phyloP scores from a whole-genome alignment of 2,329 filamentous ascomycete species.

The Ophiostoma populinum region DNA sequence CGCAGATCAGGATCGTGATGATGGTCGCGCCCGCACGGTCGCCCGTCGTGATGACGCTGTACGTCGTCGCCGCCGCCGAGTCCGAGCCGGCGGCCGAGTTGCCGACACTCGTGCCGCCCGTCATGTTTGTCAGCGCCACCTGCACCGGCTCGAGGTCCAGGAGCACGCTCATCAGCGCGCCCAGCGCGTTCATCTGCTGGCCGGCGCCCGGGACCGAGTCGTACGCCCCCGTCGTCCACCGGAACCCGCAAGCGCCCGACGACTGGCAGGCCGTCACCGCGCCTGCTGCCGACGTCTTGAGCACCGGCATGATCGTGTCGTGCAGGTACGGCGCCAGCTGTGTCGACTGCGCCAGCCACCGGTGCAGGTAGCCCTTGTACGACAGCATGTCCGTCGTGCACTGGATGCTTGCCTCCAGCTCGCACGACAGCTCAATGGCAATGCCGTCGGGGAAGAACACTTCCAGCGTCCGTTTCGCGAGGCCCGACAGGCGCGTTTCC shows the following conservation, averaged over 20 bases:
- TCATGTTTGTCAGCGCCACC: constrained; percentile 20
- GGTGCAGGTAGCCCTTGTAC: constrained; percentile 54
- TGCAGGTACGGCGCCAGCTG: constrained; percentile 44
- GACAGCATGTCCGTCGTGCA: constrained; percentile 58
- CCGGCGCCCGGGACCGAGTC: constrained; percentile 29
- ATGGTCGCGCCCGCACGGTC: constrained; percentile 25
- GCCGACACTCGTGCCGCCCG: constrained; percentile 25
- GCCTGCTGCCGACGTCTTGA: constrained; percentile 38
- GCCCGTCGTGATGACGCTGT: constrained; percentile 13
- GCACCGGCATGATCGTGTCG: constrained; percentile 35
- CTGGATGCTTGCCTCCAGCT: no score
- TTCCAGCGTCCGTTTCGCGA: constrained; percentile 31
- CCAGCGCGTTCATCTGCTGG: constrained; percentile 34
- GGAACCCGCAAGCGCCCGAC: constrained; percentile 47
- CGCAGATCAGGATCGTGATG: constrained; percentile 19
- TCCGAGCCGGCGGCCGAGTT: constrained; percentile 17
- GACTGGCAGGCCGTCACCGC: constrained; percentile 43
- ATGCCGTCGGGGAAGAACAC: constrained; percentile 42
- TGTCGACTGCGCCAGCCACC: constrained; percentile 44
- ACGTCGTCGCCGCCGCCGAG: not conserved
- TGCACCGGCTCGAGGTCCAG: constrained; percentile 15
- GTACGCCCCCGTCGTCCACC: constrained; percentile 33
- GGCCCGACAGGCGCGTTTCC: constrained; percentile 36
- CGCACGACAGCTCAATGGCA: no score
- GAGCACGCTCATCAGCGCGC: constrained; percentile 28